These are phyloP conservation scores for Tephrocybe sp. DNA, from an alignment of 768 basidiomycete genomes.

Conservation along the genomic window DNA sequence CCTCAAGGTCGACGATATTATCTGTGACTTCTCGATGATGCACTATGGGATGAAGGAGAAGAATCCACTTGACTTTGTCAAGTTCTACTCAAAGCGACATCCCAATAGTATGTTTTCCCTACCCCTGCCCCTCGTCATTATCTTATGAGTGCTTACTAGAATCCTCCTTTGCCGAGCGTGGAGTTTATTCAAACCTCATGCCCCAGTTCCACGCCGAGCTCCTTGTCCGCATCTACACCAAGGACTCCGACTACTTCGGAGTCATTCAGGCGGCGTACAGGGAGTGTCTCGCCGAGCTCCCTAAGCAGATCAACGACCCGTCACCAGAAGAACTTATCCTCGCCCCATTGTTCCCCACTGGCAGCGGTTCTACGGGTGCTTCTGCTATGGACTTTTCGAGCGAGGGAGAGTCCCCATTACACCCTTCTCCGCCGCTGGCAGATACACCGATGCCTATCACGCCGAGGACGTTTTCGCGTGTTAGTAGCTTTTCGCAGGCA, in stretches of 20 bases:
- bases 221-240: constrained; percentile 69
- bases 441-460: constrained; percentile 25
- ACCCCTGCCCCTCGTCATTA: neutral
- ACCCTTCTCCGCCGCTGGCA: constrained; percentile 35
- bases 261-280: constrained; percentile 73
- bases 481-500: constrained; percentile 25
- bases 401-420: constrained; percentile 9
- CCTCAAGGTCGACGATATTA: constrained; percentile 50
- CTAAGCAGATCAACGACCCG: constrained; percentile 7
- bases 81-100: constrained; percentile 71
- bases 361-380: neutral
- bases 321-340: neutral
- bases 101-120: constrained; percentile 46
- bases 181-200: constrained; percentile 65
- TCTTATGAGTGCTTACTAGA: constrained; percentile 28
- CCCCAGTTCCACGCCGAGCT: constrained; percentile 70
- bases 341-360: neutral
- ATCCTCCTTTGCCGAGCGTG: constrained; percentile 42
- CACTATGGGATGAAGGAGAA: constrained; percentile 76
- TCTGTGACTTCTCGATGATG: constrained; percentile 63
- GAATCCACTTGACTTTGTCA: constrained; percentile 69
- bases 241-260: constrained; percentile 54
- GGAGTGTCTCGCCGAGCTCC: constrained; percentile 31
- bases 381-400: neutral
- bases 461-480: constrained; percentile 18